Evolutionary conservation across 2,329 filamentous ascomycete genomes (phyloP).

Genomic region (Aureobasidium sp.): DNA sequence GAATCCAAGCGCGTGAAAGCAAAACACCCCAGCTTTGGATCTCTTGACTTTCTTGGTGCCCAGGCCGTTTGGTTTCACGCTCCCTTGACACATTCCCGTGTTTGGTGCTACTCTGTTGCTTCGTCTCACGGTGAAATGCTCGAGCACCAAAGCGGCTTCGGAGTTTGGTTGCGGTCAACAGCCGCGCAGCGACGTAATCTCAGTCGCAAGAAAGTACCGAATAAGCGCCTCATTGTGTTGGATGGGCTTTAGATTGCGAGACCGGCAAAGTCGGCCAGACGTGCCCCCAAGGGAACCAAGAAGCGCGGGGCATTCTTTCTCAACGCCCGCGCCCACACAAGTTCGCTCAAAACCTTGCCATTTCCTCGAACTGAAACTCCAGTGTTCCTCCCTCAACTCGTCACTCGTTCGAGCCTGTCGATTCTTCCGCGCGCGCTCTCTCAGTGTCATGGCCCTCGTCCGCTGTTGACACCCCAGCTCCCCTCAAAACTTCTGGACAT

Average conservation of each 20-base stretch:
- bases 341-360: slow-evolving; percentile 2
- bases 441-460: neutral
- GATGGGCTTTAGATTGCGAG: slow-evolving; percentile 6
- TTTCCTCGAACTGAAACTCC: neutral
- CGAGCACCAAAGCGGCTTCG: neutral
- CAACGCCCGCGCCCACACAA: slow-evolving; percentile 8
- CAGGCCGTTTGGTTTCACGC: slow-evolving; percentile 8
- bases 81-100: slow-evolving; percentile 3
- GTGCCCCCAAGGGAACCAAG: neutral
- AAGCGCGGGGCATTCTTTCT: slow-evolving; percentile 3
- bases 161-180: neutral
- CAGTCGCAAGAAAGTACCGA: neutral
- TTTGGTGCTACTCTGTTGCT: neutral
- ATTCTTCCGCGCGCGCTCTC: neutral
- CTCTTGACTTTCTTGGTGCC: slow-evolving; percentile 4
- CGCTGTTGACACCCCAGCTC: neutral
- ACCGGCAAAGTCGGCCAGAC: slow-evolving; percentile 7
- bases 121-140: neutral
- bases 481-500: neutral
- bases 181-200: slow-evolving; percentile 1
- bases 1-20: neutral
- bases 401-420: neutral
- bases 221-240: slow-evolving; percentile 9
- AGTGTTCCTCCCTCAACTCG: neutral
- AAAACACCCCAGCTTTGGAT: neutral